These are phyloP conservation scores for Tetrastigma voinierianum DNA, from an alignment of 164 flowering plant genomes.

Conservation along the genomic window DNA sequence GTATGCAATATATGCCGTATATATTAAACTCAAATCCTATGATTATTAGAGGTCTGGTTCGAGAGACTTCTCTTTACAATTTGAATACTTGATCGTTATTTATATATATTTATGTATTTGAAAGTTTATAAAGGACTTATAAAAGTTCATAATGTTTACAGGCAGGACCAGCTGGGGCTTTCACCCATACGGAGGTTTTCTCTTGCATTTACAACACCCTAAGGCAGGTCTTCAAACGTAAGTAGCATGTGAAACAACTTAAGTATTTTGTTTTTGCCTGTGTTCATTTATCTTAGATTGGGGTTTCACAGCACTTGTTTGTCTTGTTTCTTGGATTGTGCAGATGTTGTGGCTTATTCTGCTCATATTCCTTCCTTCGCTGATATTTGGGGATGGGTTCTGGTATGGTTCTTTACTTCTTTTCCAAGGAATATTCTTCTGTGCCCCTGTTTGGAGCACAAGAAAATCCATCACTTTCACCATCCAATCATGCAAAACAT, in stretches of 20 bases:
- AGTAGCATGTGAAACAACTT: conserved; percentile 23
- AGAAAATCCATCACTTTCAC: no score
- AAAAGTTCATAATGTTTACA: conserved; percentile 31
- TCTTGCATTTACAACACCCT: conserved; percentile 92
- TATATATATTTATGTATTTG: no score
- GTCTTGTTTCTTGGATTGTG: conserved; percentile 12
- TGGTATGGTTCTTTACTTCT: conserved; percentile 49
- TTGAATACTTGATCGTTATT: no score
- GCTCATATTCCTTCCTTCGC: conserved; percentile 96
- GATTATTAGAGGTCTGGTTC: no score
- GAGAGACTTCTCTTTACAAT: no score
- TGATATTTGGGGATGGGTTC: conserved; percentile 98
- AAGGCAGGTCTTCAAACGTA: conserved; percentile 82
- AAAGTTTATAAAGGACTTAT: no score
- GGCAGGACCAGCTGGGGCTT: conserved; percentile 97
- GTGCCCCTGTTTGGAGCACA: no score
- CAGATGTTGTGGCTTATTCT: conserved; percentile 94
- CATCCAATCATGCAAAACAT: no score
- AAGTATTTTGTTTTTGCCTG: not conserved
- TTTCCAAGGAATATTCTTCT: not conserved
- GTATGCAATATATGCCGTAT: conserved; percentile 26
- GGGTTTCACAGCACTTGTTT: not conserved
- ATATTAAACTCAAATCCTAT: no score
- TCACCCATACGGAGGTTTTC: conserved; percentile 86
- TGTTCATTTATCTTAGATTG: not conserved